Conservation (phyloP, 1,284 basidiomycete species). For the Paramarasmius palmivorus region DNA sequence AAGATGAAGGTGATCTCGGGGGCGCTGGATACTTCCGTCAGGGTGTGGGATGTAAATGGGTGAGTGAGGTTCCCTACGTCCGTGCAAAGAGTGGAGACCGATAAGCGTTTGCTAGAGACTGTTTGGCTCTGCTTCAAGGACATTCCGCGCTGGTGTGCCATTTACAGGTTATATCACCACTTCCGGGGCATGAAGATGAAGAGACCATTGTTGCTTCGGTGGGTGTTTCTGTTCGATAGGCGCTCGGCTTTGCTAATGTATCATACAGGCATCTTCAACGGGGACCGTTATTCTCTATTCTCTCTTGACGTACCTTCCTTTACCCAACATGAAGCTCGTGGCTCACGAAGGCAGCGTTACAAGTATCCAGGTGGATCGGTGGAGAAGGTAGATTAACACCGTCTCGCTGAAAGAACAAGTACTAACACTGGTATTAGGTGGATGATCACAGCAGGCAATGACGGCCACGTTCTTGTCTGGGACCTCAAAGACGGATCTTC, state of each 20-base stretch:
- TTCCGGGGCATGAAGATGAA: constrained; percentile 45
- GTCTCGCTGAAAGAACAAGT: not conserved
- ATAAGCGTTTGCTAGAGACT: constrained; percentile 53
- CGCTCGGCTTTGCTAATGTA: constrained; percentile 43
- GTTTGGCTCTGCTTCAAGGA: constrained; percentile 86
- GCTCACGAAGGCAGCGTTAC: constrained; percentile 13
- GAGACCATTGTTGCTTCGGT: constrained; percentile 92
- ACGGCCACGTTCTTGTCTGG: constrained; percentile 89
- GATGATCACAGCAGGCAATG: constrained; percentile 84
- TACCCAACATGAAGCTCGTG: constrained; percentile 8
- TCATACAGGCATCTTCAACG: too few relatives aligned
- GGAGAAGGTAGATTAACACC: not conserved
- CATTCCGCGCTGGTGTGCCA: constrained; percentile 96
- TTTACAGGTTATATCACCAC: constrained; percentile 69
- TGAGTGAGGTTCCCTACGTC: constrained; percentile 52
- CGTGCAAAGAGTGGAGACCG: not conserved
- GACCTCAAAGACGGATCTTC: constrained; percentile 65
- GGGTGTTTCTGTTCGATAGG: constrained; percentile 92
- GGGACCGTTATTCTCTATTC: not conserved
- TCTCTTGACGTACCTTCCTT: constrained; percentile 36
- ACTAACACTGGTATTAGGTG: constrained; percentile 50
- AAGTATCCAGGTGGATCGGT: not conserved
- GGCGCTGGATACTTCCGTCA: constrained; percentile 88
- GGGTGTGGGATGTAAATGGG: constrained; percentile 84
- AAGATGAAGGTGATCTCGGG: constrained; percentile 85